Conservation (phyloP, 495 filamentous ascomycete species). For the Podospora comata region DNA sequence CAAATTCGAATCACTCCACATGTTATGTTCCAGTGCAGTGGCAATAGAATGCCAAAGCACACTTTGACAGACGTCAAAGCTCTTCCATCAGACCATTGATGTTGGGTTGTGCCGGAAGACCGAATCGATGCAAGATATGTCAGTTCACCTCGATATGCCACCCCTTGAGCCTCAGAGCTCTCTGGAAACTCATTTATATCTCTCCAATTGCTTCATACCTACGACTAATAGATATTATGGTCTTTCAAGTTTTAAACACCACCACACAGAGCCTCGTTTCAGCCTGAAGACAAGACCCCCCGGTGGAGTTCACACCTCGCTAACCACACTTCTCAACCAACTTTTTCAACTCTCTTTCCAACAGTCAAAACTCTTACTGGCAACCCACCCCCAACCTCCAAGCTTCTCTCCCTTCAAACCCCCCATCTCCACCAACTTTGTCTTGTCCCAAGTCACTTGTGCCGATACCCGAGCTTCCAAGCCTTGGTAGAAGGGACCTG, state of each 20-base stretch:
- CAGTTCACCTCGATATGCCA: too few relatives aligned
- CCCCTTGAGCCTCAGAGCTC: too few relatives aligned
- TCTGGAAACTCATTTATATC: too few relatives aligned
- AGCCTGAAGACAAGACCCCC: neutral
- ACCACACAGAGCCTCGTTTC: neutral
- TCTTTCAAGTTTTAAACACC: too few relatives aligned
- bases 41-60: neutral
- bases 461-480: slow-evolving; percentile 15
- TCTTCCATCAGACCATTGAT: neutral
- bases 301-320: neutral
- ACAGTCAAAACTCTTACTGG: neutral
- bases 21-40: neutral
- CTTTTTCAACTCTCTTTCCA: neutral
- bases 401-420: neutral
- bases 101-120: neutral
- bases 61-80: neutral
- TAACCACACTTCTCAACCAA: neutral
- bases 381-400: neutral
- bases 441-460: neutral
- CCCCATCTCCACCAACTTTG: slow-evolving; percentile 1
- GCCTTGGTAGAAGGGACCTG: neutral
- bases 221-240: too few relatives aligned
- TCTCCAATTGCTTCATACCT: too few relatives aligned
- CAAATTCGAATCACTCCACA: neutral
- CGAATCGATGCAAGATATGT: neutral